Evolutionary conservation across 257 asterid genomes (phyloP).

Genomic region (Paraleonurus japonicus): DNA sequence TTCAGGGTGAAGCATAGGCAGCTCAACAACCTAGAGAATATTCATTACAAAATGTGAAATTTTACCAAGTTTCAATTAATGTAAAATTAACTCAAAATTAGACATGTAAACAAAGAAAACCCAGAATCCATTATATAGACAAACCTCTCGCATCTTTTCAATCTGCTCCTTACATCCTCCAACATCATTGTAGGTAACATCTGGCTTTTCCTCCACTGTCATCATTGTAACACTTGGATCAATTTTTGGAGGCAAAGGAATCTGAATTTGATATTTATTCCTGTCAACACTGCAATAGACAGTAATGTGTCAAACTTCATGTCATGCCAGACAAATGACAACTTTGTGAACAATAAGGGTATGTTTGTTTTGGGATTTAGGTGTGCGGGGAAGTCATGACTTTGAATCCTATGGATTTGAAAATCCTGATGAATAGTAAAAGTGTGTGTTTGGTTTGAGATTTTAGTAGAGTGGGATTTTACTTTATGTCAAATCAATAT

Average conservation of each 20-base stretch:
- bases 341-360: background rate
- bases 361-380: no score
- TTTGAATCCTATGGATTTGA: no score
- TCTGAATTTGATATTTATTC: conserved; percentile 95
- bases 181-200: conserved; percentile 95
- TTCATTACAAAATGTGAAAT: background rate
- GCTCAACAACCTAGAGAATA: conserved; percentile 71
- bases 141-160: conserved; percentile 98
- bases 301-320: conserved; percentile 22
- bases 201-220: conserved; percentile 99
- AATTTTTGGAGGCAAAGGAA: conserved; percentile 95
- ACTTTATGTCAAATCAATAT: no score
- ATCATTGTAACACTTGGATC: conserved; percentile 99
- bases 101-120: background rate
- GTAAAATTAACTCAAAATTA: background rate
- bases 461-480: no score
- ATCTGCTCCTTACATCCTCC: conserved; percentile 99
- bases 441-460: no score
- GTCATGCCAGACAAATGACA: background rate
- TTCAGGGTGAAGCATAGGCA: conserved; percentile 99
- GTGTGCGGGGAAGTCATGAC: no score
- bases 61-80: background rate
- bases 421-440: no score
- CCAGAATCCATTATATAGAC: background rate
- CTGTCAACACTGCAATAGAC: conserved; percentile 75